Evolutionary conservation across 371 early-diverging fungal species (phyloP).

Genomic region (Apophysomyces elegans): DNA sequence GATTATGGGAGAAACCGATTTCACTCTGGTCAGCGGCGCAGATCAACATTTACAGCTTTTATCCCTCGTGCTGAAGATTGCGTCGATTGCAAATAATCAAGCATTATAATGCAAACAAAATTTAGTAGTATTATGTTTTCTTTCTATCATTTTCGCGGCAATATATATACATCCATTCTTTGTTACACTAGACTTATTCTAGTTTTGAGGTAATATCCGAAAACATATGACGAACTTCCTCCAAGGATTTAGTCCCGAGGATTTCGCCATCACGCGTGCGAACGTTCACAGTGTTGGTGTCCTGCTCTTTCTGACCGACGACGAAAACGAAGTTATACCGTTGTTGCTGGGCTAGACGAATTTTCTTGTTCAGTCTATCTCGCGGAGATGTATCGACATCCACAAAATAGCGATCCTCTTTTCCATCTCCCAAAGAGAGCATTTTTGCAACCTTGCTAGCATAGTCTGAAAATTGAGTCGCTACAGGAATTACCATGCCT

Average conservation of each 20-base stretch:
- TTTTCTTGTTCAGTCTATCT: slow-evolving; percentile 95
- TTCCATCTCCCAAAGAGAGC: slow-evolving; percentile 36
- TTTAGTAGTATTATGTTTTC: slow-evolving; percentile 16
- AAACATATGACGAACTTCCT: slow-evolving; percentile 53
- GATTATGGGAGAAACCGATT: slow-evolving; percentile 69
- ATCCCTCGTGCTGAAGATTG: slow-evolving; percentile 63
- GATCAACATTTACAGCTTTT: slow-evolving; percentile 88
- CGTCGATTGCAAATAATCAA: slow-evolving; percentile 35
- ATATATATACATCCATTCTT: slow-evolving; percentile 10
- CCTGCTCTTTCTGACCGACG: slow-evolving; percentile 93
- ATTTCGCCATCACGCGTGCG: slow-evolving; percentile 73
- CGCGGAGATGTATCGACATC: slow-evolving; percentile 83
- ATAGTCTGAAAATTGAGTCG: slow-evolving; percentile 51
- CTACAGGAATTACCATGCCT: slow-evolving; percentile 89
- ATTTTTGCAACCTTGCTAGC: slow-evolving; percentile 45
- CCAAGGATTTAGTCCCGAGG: slow-evolving; percentile 50
- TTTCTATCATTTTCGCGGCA: slow-evolving; percentile 25
- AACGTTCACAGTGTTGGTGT: slow-evolving; percentile 84
- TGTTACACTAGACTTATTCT: slow-evolving; percentile 23
- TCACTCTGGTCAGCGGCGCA: slow-evolving; percentile 81
- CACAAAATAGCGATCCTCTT: slow-evolving; percentile 59
- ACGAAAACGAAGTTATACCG: slow-evolving; percentile 95
- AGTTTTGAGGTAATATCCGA: slow-evolving; percentile 36
- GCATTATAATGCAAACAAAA: neutral
- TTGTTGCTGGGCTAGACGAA: slow-evolving; percentile 87